A percentile compares a stretch with the other conserved stretches of the same genome.
These are phyloP conservation scores for Phytopythium montanum DNA, from an alignment of 352 stramenopile species.

Conservation along the genomic window DNA sequence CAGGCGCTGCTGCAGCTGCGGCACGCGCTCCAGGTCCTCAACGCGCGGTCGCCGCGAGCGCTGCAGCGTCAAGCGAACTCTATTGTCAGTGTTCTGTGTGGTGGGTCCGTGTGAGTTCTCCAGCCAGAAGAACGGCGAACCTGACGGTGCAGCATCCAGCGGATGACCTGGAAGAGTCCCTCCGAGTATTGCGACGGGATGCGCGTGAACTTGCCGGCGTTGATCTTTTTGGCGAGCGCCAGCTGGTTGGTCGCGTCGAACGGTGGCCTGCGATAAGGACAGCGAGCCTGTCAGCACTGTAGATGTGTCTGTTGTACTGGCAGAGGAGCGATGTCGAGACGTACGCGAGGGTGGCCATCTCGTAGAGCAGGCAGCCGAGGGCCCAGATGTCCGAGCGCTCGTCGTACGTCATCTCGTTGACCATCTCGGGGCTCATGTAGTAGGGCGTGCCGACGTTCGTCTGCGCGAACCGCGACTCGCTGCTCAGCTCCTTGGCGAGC, in stretches of 20 bases:
- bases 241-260: conserved; percentile 93
- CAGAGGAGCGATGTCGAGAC: conserved; percentile 3
- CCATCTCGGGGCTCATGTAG: conserved; percentile 92
- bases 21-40: conserved; percentile 81
- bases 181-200: conserved; percentile 91
- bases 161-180: conserved; percentile 86
- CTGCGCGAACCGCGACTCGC: conserved; percentile 87
- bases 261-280: conserved; percentile 49
- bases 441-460: conserved; percentile 92
- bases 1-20: conserved; percentile 77
- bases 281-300: neutral
- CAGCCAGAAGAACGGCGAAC: neutral
- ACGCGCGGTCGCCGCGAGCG: conserved; percentile 78
- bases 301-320: neutral
- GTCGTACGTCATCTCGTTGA: conserved; percentile 92
- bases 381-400: conserved; percentile 92
- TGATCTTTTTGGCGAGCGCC: conserved; percentile 93
- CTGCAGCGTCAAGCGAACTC: conserved; percentile 8
- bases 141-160: conserved; percentile 87
- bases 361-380: conserved; percentile 89
- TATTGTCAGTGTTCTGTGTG: neutral
- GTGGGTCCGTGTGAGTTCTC: neutral
- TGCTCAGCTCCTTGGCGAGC: conserved; percentile 88
- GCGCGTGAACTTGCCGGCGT: conserved; percentile 87
- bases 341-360: conserved; percentile 85